Conservation (phyloP, 768 basidiomycete genomes). For the Infundibulicybe gibba region DNA sequence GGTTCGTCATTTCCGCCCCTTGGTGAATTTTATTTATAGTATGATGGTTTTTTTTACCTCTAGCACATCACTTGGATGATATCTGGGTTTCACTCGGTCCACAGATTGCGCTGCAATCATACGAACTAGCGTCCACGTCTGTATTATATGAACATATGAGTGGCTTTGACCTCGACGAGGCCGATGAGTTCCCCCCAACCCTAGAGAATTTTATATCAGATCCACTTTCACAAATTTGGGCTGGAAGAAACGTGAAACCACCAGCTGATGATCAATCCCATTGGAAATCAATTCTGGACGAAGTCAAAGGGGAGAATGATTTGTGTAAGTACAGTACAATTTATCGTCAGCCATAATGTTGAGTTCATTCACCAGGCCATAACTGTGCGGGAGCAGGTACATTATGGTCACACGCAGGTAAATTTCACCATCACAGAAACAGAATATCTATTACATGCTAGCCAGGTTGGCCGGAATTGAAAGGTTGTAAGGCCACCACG, state of each 20-base stretch:
- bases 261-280: constrained; percentile 9
- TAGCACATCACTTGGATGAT: constrained; percentile 1
- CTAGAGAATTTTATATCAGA: constrained; percentile 9
- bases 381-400: constrained; percentile 13
- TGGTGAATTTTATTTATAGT: background rate
- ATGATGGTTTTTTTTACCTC: background rate
- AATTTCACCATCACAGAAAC: background rate
- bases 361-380: constrained; percentile 7
- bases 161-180: background rate
- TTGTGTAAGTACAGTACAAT: constrained; percentile 5
- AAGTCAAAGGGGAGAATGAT: constrained; percentile 7
- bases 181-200: background rate
- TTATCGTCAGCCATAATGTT: background rate
- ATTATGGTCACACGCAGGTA: constrained; percentile 14
- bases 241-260: constrained; percentile 14
- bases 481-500: constrained; percentile 2
- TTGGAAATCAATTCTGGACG: constrained; percentile 15
- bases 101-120: constrained; percentile 7
- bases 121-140: background rate
- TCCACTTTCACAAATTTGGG: constrained; percentile 12
- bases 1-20: background rate
- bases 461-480: constrained; percentile 13
- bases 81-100: constrained; percentile 6
- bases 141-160: background rate
- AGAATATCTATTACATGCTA: background rate